A percentile compares a stretch with the other conserved stretches of the same genome.
Conservation (phyloP, 2,329 filamentous ascomycete species). For the Nemania bipapillata region DNA sequence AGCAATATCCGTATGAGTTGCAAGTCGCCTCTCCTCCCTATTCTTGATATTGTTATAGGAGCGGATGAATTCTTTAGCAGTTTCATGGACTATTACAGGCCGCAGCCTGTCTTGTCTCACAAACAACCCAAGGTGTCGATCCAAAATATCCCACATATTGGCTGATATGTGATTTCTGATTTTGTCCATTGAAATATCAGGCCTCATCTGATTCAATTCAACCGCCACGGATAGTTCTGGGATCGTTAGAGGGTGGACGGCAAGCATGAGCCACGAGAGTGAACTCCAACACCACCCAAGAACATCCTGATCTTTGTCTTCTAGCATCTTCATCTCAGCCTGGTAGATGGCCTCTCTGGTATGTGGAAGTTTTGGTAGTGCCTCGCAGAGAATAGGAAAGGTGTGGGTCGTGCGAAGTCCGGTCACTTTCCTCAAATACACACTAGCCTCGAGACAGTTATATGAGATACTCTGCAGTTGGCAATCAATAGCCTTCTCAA, state of each 20-base stretch:
- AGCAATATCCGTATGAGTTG: neutral
- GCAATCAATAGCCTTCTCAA: neutral
- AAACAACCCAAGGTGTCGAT: neutral
- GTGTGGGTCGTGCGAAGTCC: neutral
- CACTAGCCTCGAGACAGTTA: neutral
- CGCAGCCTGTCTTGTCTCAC: neutral
- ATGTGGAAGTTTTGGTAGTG: neutral
- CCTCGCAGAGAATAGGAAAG: neutral
- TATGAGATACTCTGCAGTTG: neutral
- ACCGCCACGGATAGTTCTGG: neutral
- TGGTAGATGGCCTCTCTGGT: neutral
- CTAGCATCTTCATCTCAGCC: neutral
- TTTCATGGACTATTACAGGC: neutral
- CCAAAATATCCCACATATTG: neutral
- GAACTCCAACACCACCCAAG: neutral
- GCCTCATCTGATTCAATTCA: neutral
- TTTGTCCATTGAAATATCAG: neutral
- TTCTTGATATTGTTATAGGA: neutral
- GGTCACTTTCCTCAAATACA: neutral
- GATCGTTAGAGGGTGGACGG: neutral
- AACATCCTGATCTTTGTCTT: neutral
- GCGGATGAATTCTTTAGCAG: neutral
- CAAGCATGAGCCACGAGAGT: neutral
- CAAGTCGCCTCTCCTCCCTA: neutral
- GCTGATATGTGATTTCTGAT: neutral